These are phyloP conservation scores for Warburgia ugandensis DNA, from an alignment of 164 flowering plant species.

Conservation along the genomic window DNA sequence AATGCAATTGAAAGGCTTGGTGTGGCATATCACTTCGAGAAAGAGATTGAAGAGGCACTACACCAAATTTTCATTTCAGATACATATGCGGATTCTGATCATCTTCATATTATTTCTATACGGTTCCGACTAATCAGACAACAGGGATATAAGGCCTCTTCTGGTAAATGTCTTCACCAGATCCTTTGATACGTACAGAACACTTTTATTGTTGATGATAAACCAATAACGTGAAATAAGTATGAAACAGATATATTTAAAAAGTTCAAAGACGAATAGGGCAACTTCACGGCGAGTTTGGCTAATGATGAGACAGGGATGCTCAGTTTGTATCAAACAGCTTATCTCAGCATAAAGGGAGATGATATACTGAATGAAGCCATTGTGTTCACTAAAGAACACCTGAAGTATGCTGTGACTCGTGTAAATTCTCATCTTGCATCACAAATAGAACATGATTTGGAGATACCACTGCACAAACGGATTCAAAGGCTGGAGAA, in stretches of 20 bases:
- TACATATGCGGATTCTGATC: neutral
- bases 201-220: no score
- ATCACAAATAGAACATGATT: conserved; percentile 9
- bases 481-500: conserved; percentile 14
- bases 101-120: neutral
- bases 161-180: no score
- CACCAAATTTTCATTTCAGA: neutral
- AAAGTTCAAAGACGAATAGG: conserved; percentile 24
- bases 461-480: conserved; percentile 10
- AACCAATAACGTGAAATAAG: no score
- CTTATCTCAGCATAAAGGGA: conserved; percentile 15
- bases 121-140: neutral
- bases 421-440: conserved; percentile 1
- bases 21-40: neutral
- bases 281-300: conserved; percentile 21
- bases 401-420: conserved; percentile 2
- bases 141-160: neutral
- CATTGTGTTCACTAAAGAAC: conserved; percentile 14
- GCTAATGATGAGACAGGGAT: conserved; percentile 8
- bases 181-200: no score
- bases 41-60: neutral
- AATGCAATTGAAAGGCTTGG: conserved; percentile 2
- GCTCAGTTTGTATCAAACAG: conserved; percentile 20
- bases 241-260: conserved; percentile 1
- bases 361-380: conserved; percentile 24